Evolutionary conservation across 2,329 filamentous ascomycete species (phyloP).

Genomic region (Dryadomyces quercivorus): DNA sequence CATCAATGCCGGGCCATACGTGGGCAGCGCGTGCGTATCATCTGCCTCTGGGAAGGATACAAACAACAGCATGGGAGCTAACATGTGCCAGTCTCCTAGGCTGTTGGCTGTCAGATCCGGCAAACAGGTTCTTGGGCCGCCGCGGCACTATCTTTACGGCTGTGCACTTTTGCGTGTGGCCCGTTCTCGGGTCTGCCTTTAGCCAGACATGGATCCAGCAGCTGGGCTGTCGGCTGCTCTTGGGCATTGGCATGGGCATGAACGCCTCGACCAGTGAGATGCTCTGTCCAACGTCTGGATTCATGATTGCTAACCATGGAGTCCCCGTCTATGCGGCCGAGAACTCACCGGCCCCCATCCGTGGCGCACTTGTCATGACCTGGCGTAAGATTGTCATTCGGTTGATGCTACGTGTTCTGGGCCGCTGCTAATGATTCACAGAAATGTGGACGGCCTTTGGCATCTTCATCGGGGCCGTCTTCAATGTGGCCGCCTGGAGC

Average conservation of each 20-base stretch:
- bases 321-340: constrained; percentile 70
- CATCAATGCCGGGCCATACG: constrained; percentile 32
- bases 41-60: neutral
- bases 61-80: neutral
- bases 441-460: constrained; percentile 31
- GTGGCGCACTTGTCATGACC: constrained; percentile 69
- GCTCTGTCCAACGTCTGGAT: neutral
- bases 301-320: constrained; percentile 19
- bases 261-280: constrained; percentile 31
- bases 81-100: constrained; percentile 22
- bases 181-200: constrained; percentile 58
- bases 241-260: constrained; percentile 67
- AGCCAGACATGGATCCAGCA: constrained; percentile 61
- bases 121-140: constrained; percentile 31
- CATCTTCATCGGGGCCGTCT: constrained; percentile 50
- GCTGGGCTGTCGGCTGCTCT: constrained; percentile 52
- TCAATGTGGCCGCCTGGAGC: constrained; percentile 52
- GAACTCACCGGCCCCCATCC: constrained; percentile 54
- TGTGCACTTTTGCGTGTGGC: constrained; percentile 58
- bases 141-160: constrained; percentile 59
- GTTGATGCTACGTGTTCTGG: neutral
- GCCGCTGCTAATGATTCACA: neutral
- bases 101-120: constrained; percentile 53
- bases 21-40: neutral
- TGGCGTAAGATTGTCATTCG: constrained; percentile 37